Base-by-base conservation (phyloP, 441 rosid species). In the Adansonia madagascariensis region DNA sequence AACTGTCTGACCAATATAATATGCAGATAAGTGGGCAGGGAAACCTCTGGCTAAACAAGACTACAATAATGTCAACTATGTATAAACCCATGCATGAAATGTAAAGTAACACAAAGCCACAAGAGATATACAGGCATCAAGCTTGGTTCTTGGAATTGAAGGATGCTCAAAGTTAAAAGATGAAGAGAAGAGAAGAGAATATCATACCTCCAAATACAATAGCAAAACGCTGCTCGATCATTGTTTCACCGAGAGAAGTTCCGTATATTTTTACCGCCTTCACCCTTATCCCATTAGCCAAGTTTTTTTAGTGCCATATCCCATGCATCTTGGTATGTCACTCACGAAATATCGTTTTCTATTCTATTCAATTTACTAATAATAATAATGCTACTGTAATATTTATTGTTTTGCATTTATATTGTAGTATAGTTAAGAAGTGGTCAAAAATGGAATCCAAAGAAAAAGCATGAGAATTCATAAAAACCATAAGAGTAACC, bases 211-310 rank as follows among this genome's bases (percentile, higher is more conserved):
- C 98, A 80, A 94, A 27, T 27, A 27, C 31, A 27, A 27, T 92
- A 22, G 97, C 87, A 82, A 96, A 96, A 41, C 98, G 98, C 85
- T 91, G 98, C 90, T 96, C 98, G 41, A 96, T 63, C 15, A 96
- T 73, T 39, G 99, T 90, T 83, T 98, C 99, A 56, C 99, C 98
- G 1, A 96, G 98, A 70, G 99, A 98, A 71, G 94, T 75, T 73
- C 98, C 98, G 60, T 90, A 96, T 67, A 96, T 92, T 82, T 91
- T 94, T 27, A 44, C 98, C 98, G 14, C 98, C 99, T 78, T 94
- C 98, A 64, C 92, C 91, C 66, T 96, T 91, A 80, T 96, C 99
- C 99, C 98, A 94, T 12, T 98, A 98, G 0, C 99, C 97, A 27
- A 27, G 31, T 1, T 27, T 27, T 27, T 27, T 27, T 27, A 27